Evolutionary conservation across 1,284 basidiomycete species (phyloP).

Genomic region (Pseudozyma thailandica): DNA sequence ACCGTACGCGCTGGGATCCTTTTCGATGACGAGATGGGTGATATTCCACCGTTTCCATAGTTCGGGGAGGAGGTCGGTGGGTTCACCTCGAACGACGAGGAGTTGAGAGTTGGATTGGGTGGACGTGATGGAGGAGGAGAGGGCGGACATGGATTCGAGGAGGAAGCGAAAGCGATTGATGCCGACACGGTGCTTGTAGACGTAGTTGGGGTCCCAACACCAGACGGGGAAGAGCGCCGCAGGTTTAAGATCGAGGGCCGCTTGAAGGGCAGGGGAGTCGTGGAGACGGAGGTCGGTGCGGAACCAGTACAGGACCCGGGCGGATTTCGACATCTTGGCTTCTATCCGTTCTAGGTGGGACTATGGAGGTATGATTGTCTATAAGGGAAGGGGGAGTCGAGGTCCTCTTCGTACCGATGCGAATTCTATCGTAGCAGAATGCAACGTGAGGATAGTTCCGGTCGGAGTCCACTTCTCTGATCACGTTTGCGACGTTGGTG

Average conservation of each 20-base stretch:
- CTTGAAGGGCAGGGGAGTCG: conserved; percentile 71
- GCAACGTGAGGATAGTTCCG: too few species aligned
- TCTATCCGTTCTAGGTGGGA: too few species aligned
- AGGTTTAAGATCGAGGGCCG: conserved; percentile 69
- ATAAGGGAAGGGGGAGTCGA: too few species aligned
- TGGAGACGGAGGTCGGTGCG: conserved; percentile 72
- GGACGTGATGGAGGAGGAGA: conserved; percentile 69
- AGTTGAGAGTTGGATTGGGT: conserved; percentile 70
- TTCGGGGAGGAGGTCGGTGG: conserved; percentile 69
- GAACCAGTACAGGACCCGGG: conserved; percentile 71
- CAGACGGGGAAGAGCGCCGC: conserved; percentile 70
- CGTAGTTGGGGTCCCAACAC: conserved; percentile 68
- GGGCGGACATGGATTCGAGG: conserved; percentile 69
- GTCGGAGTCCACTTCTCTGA: too few species aligned
- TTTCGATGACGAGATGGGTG: conserved; percentile 70
- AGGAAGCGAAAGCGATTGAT: conserved; percentile 72
- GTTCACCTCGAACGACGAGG: conserved; percentile 71
- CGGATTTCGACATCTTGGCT: conserved; percentile 35
- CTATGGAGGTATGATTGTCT: too few species aligned
- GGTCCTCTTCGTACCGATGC: too few species aligned
- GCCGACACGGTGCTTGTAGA: conserved; percentile 71
- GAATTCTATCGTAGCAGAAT: too few species aligned
- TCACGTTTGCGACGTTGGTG: too few species aligned
- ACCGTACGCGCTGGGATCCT: conserved; percentile 52
- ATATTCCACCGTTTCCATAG: conserved; percentile 71